Base-by-base conservation (phyloP, 352 stramenopile genomes). In the Pythium phragmiticola region DNA sequence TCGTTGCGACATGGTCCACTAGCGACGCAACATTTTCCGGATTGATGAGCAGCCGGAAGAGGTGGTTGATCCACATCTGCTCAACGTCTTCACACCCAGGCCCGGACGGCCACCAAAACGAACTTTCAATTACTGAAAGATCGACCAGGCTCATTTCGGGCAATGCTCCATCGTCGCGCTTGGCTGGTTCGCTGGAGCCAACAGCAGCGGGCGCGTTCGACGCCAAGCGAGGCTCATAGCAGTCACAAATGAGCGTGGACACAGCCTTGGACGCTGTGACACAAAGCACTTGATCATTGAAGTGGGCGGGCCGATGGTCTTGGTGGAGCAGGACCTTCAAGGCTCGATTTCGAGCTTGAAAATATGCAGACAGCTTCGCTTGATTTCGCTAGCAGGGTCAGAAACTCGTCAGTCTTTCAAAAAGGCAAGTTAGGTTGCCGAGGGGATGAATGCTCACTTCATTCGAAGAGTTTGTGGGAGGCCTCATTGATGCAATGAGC, bases 91-190 rank as follows among this genome's bases (percentile, higher is more conserved):
- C 23, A 57, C 66, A 45, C 36, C 63, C 4, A 6, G 47, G 56
- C 1, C 81, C 80, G 46, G 80, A 92, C 3, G 86, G 86, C 86
- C 86, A 94, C 86, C 83, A 92, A 34, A 88, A 89, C 2, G 85
- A 82, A 50, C 80, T 92, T 30, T 92, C 78, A 13, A 82, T 78
- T 19, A 94, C 77, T 0, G 81, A 88, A 47, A 85, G 86, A 64
- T 94, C 84, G 21, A 94, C 73, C 3, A 87, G 77, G 41, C 84
- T 80, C 5, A 73, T 81, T 48, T 93, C 80, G 0, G 85, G 87
- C 19, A 95, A 52, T 2, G 79, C 84, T 33, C 87, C 87, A 66
- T 94, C 87, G 51, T 91, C 80, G 43, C 69, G 72, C 48, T 65
- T 62, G n/a, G 48, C 9, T 61, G 54, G 45, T 36, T 73, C 63